A percentile compares a stretch with the other conserved stretches of the same genome.
These are phyloP conservation scores for Hondaea fermentalgiana DNA, from an alignment of 108 stramenopile genomes.

Conservation along the genomic window DNA sequence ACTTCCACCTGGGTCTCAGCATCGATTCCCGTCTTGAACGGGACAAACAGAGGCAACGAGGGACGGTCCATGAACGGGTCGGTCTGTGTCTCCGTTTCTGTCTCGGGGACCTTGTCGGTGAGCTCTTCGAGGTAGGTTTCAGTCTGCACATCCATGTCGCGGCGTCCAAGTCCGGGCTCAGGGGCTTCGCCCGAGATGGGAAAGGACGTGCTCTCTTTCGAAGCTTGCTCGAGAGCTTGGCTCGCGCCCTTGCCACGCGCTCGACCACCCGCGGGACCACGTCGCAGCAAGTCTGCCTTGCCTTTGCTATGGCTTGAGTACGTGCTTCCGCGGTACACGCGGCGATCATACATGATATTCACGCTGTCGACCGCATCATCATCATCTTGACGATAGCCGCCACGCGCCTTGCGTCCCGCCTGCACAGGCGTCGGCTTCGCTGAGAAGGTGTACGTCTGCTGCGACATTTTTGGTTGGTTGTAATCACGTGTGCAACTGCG, in stretches of 20 bases:
- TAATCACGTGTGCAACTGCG: not conserved
- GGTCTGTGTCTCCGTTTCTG: constrained; percentile 47
- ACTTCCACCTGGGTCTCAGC: constrained; percentile 51
- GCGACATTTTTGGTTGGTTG: not conserved
- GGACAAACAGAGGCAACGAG: constrained; percentile 46
- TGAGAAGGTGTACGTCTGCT: constrained; percentile 5
- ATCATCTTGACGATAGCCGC: not conserved
- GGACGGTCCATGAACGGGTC: constrained; percentile 52
- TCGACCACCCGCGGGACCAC: not conserved
- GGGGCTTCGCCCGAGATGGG: constrained; percentile 17
- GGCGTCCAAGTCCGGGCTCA: constrained; percentile 41
- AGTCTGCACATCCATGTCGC: constrained; percentile 53
- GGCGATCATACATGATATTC: constrained; percentile 37
- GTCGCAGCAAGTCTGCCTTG: not conserved
- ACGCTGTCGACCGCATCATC: not conserved
- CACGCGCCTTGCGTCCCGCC: not conserved
- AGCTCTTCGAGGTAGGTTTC: constrained; percentile 58
- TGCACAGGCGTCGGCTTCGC: not conserved
- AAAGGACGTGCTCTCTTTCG: not conserved
- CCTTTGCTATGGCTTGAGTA: constrained; percentile 35
- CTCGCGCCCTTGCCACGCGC: not conserved
- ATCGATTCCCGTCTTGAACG: constrained; percentile 47
- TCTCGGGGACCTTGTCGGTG: constrained; percentile 44
- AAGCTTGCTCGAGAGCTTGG: constrained; percentile 20
- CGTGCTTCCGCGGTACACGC: constrained; percentile 58